Conservation (phyloP, 2,329 filamentous ascomycete genomes). For the Acrocalymma vagum region DNA sequence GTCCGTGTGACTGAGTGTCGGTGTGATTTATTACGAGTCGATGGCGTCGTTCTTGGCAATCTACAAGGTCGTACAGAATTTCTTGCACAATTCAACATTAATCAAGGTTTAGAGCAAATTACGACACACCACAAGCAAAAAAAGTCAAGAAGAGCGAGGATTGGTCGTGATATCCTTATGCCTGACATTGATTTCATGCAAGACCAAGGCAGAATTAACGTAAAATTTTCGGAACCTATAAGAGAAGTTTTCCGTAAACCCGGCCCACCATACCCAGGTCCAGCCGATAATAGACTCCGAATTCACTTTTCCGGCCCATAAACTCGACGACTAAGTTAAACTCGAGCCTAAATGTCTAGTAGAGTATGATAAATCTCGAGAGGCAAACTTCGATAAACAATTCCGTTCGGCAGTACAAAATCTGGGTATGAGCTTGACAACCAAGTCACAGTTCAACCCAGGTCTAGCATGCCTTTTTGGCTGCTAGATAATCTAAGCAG, state of each 20-base stretch:
- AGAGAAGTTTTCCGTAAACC: constrained; percentile 33
- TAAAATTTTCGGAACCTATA: too few relatives aligned
- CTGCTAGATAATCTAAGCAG: constrained; percentile 44
- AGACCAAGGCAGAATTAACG: too few relatives aligned
- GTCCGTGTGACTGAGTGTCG: too few relatives aligned
- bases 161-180: too few relatives aligned
- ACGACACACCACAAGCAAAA: too few relatives aligned
- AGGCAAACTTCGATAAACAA: constrained; percentile 30
- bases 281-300: constrained; percentile 37
- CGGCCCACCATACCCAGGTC: constrained; percentile 37
- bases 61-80: too few relatives aligned
- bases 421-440: constrained; percentile 13
- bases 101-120: too few relatives aligned
- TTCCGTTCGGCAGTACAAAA: constrained; percentile 32
- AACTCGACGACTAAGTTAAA: constrained; percentile 40
- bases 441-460: constrained; percentile 19
- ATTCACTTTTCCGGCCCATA: constrained; percentile 40
- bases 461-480: constrained; percentile 23
- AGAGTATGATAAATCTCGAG: constrained; percentile 39
- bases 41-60: too few relatives aligned
- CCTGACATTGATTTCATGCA: too few relatives aligned
- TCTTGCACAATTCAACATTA: too few relatives aligned
- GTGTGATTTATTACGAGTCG: too few relatives aligned
- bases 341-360: constrained; percentile 38
- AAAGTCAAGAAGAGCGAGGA: too few relatives aligned